Evolutionary conservation across 257 asterid species (phyloP), one percentile per base, ranked within the genome.

Genomic region (Fraxinus pennsylvanica): DNA sequence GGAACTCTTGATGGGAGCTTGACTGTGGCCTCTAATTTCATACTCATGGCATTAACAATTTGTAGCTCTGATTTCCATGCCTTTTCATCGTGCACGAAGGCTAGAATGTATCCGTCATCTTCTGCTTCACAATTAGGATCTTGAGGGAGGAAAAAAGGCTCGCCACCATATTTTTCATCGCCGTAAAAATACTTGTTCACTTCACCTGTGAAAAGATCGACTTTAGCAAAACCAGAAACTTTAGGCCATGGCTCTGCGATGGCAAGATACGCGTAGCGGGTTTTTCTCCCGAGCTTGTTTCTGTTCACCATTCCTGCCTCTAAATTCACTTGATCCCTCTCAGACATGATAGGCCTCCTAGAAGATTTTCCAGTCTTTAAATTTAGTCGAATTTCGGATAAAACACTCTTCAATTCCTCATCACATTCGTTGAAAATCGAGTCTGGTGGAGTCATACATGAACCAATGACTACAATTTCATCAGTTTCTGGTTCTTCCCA

Each of bases 371-470:
- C 68, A 2, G 69, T 79, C 35, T 43, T 79, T 35, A 65, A 22
- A 33, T 79, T 79, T 17, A 79, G 68, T 30, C 72, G 41, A 21
- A 79, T 73, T 72, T 72, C 82, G 0, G 74, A 79, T 32, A 79
- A 17, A 54, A 70, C 92, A 63, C 98, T 96, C 83, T 93, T 63
- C 47, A 96, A 59, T 0, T 92, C 92, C 75, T 93, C 95, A 8
- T 96, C 99, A 78, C 97, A 87, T 80, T 96, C 99, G 41, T 93
- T 93, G 87, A 96, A 96, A 80, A 96, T 93, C 4, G 99, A 96
- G 83, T 96, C 99, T 0, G 99, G 91, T 2, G 99, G 99, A 15
- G 99, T 96, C 99, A 96, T 96, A 80, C 99, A 96, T 2, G 99
- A 96, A 0, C 99, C 99, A 43, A 96, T 91, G 35, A 96, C 98